These are phyloP conservation scores for Leccinum aurantiacum DNA, from an alignment of 768 basidiomycete genomes.

Conservation along the genomic window DNA sequence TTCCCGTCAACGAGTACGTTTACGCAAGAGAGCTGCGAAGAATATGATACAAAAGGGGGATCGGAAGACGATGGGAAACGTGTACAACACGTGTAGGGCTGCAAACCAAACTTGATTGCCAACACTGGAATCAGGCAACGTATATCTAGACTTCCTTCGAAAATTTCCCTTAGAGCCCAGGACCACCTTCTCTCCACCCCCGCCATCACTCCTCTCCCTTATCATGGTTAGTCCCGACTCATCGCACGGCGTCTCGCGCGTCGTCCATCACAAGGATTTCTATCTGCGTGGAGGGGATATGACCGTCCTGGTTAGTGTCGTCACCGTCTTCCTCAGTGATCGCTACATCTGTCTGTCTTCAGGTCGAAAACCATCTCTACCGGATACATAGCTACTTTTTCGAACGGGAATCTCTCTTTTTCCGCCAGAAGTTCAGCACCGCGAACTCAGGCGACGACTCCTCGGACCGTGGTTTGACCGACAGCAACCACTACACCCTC, in stretches of 20 bases:
- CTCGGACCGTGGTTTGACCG: conserved; percentile 37
- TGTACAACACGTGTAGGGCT: conserved; percentile 39
- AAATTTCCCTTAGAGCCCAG: conserved; percentile 37
- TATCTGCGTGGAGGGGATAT: conserved; percentile 62
- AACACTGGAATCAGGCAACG: conserved; percentile 31
- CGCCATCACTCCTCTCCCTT: conserved; percentile 31
- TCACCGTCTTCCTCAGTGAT: not conserved
- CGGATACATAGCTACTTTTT: conserved; percentile 64
- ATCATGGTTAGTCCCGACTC: conserved; percentile 28
- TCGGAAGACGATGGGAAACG: conserved; percentile 25
- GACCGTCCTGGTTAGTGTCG: conserved; percentile 48
- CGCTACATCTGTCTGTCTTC: conserved; percentile 20
- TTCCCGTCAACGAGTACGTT: conserved; percentile 19
- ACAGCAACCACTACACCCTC: conserved; percentile 39
- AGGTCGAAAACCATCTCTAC: conserved; percentile 61
- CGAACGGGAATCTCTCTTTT: conserved; percentile 54
- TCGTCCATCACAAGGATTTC: conserved; percentile 43
- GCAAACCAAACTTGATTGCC: conserved; percentile 16
- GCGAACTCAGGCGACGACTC: conserved; percentile 33
- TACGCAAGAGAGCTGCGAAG: conserved; percentile 28
- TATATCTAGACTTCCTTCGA: conserved; percentile 38
- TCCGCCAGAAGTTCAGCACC: conserved; percentile 37
- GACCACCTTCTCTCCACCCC: conserved; percentile 22
- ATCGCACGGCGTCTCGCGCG: conserved; percentile 30
- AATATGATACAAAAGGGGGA: conserved; percentile 20